Conservation (phyloP, 1,284 basidiomycete species). For the Puccinia horiana region DNA sequence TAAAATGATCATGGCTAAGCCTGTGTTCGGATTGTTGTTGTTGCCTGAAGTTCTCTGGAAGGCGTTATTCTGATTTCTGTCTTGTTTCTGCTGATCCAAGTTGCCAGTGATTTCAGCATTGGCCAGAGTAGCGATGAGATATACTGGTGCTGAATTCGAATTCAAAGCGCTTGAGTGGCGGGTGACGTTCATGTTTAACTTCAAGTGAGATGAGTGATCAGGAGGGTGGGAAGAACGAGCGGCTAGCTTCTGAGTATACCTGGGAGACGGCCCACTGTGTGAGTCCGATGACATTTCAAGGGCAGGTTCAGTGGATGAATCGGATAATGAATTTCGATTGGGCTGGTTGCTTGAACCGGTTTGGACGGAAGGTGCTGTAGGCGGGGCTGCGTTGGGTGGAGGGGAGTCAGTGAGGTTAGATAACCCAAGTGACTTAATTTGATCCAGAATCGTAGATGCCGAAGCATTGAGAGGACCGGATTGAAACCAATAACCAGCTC, state of each 20-base stretch:
- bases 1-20: conserved; percentile 71
- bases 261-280: neutral
- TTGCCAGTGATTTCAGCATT: conserved; percentile 39
- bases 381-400: neutral
- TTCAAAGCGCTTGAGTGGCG: neutral
- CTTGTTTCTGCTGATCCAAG: conserved; percentile 23
- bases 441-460: conserved; percentile 33
- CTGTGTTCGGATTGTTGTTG: conserved; percentile 67
- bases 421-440: conserved; percentile 35
- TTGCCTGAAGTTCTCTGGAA: neutral
- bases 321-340: neutral
- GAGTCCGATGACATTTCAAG: neutral
- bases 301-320: conserved; percentile 4
- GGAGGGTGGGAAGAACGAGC: conserved; percentile 21
- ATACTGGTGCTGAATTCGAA: conserved; percentile 39
- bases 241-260: conserved; percentile 12
- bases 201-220: conserved; percentile 8
- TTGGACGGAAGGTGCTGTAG: neutral
- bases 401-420: conserved; percentile 25
- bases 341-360: conserved; percentile 14
- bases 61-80: conserved; percentile 5
- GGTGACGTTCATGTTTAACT: conserved; percentile 42
- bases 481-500: conserved; percentile 49
- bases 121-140: conserved; percentile 52
- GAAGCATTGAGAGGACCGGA: conserved; percentile 40